Evolutionary conservation across 2,329 filamentous ascomycete genomes (phyloP).

Genomic region (Ophiostoma himal-ulmi): DNA sequence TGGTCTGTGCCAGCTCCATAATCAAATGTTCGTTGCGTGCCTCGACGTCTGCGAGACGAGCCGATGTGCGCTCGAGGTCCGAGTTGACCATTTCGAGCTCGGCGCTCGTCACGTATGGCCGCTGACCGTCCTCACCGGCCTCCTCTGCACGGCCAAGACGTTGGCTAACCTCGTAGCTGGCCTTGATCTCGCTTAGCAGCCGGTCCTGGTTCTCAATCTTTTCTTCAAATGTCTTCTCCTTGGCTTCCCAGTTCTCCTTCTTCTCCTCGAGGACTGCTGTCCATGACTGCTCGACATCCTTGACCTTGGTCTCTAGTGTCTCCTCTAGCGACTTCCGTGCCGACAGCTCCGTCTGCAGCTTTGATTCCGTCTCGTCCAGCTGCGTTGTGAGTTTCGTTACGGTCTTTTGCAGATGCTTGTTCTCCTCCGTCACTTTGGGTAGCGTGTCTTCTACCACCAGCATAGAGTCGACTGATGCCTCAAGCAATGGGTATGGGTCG

Average conservation of each 20-base stretch:
- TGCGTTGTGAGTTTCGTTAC: slow-evolving; percentile 70
- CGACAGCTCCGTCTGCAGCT: slow-evolving; percentile 70
- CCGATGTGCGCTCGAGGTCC: slow-evolving; percentile 83
- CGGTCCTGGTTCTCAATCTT: slow-evolving; percentile 93
- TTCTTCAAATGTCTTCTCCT: slow-evolving; percentile 81
- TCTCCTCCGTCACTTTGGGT: slow-evolving; percentile 83
- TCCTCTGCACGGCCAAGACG: slow-evolving; percentile 49
- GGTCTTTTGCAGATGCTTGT: slow-evolving; percentile 75
- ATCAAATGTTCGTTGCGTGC: slow-evolving; percentile 90
- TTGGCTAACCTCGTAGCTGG: slow-evolving; percentile 93
- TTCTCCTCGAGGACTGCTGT: slow-evolving; percentile 85
- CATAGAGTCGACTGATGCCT: slow-evolving; percentile 92
- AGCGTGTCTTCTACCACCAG: slow-evolving; percentile 87
- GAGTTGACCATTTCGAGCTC: slow-evolving; percentile 91
- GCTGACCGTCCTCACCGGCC: slow-evolving; percentile 44
- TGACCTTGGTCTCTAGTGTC: slow-evolving; percentile 70
- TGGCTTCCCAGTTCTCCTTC: slow-evolving; percentile 91
- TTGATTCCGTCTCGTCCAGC: slow-evolving; percentile 74
- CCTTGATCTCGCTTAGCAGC: slow-evolving; percentile 88
- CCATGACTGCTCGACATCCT: slow-evolving; percentile 88
- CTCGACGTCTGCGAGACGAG: slow-evolving; percentile 82
- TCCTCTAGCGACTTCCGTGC: slow-evolving; percentile 71
- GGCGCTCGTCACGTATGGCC: slow-evolving; percentile 69
- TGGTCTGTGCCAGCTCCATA: slow-evolving; percentile 82
- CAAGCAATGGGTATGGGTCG: slow-evolving; percentile 91